Conservation (phyloP, 148 eudicot species). For the Rhododendron ferrugineum region DNA sequence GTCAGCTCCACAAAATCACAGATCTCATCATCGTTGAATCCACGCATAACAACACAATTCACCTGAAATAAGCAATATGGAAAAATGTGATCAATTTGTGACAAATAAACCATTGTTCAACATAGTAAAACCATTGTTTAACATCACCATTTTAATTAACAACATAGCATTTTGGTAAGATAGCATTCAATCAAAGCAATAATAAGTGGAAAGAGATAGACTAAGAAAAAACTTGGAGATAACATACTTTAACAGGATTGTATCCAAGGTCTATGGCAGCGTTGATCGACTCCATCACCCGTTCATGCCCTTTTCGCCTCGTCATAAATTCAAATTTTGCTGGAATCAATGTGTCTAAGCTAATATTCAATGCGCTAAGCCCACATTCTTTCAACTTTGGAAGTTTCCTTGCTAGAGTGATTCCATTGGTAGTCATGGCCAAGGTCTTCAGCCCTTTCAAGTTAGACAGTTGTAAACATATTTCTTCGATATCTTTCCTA, state of each 20-base stretch:
- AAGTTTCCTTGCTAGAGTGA: conserved; percentile 68
- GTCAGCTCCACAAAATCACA: conserved; percentile 91
- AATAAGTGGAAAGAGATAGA: not conserved
- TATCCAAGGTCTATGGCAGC: conserved; percentile 75
- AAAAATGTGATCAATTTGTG: not conserved
- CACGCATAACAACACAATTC: conserved; percentile 96
- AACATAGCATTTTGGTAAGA: not conserved
- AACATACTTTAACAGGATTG: conserved; percentile 79
- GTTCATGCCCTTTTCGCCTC: conserved; percentile 83
- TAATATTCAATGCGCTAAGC: conserved; percentile 66
- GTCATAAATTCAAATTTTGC: conserved; percentile 91
- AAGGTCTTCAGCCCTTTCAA: conserved; percentile 70
- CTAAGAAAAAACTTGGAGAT: not conserved
- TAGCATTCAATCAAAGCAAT: not conserved
- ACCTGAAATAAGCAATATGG: conserved; percentile 36
- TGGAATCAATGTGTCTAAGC: conserved; percentile 81
- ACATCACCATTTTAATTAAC: not conserved
- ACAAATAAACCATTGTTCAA: not conserved
- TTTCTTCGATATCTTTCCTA: conserved; percentile 84
- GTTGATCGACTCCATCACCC: conserved; percentile 75
- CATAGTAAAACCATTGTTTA: not conserved
- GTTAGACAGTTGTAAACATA: conserved; percentile 67
- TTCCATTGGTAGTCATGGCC: conserved; percentile 90
- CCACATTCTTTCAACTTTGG: conserved; percentile 85
- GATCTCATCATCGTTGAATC: conserved; percentile 94